Base-by-base conservation (phyloP, 208 protist genomes). In the Crithidia brevicula region DNA sequence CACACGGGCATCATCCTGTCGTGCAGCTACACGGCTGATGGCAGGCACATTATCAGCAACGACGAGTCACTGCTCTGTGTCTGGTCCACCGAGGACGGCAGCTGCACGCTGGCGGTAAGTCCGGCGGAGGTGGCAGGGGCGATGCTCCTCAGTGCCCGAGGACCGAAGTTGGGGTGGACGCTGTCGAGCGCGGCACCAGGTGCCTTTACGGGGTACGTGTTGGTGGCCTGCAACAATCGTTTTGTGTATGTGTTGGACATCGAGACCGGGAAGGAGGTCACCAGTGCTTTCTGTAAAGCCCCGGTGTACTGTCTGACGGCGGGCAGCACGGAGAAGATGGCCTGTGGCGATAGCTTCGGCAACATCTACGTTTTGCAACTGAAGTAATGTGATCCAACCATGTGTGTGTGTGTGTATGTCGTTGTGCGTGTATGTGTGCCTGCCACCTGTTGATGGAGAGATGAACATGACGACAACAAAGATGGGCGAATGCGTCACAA, bases 281-380 rank as follows among this genome's bases (percentile, higher is more conserved):
- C 76, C 27, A 75, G 49, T n/a, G 52, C 65, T 4, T 94, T 88
- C 56, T 94, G 88, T 77, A 94, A 92, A 68, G 92, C 92, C 0
- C 86, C 92, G 0, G 92, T 97, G 42, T 95, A 97, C 75, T 94
- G 88, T 57, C 69, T 97, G 28, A 68, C 92, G 0, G 72, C 67
- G 2, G 89, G 92, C n/a, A 82, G 62, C 16, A 63, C 77, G 13
- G 72, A 79, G 38, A 60, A 79, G 25, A 58, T 85, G 58, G 82
- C 77, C 1, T 95, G 88, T 54, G 92, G 92, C 27, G 92, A 97
- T 62, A 91, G 72, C 67, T 95, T 93, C 54, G 92, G 92, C n/a
- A 97, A 97, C 67, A 81, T 97, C 13, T 96, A 94, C 74, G 28
- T 86, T 7, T 67, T 90, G 6, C 59, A 59, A 4, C 47, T 81